Percentiles rank a stretch among this genome's conserved stretches.
These are phyloP conservation scores for Nemophila menziesii DNA, from an alignment of 257 asterid species.

Conservation along the genomic window DNA sequence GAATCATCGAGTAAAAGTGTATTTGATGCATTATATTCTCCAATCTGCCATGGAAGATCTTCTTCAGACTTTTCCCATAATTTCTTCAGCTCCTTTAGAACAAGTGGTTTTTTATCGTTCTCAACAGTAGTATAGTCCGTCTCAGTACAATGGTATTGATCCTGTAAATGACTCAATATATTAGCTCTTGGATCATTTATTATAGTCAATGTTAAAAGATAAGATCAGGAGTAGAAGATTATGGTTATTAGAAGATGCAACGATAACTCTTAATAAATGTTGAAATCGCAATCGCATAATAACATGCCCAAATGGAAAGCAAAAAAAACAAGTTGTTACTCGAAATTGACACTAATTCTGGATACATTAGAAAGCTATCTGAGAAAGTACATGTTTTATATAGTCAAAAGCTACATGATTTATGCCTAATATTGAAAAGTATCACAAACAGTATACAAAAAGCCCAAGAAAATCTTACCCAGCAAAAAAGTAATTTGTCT, in stretches of 20 bases:
- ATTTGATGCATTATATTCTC: constrained; percentile 62
- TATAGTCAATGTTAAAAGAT: too few species aligned
- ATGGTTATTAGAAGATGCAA: too few species aligned
- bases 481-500: constrained; percentile 51
- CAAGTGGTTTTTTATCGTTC: constrained; percentile 54
- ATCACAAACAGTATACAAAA: not conserved
- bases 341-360: not conserved
- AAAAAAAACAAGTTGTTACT: not conserved
- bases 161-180: constrained; percentile 32
- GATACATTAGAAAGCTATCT: not conserved
- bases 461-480: constrained; percentile 40
- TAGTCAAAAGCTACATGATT: not conserved
- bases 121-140: constrained; percentile 45
- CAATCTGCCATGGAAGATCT: constrained; percentile 74
- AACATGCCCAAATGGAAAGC: not conserved
- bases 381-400: not conserved
- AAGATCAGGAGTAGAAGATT: too few species aligned
- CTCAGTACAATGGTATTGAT: constrained; percentile 67
- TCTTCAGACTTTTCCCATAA: constrained; percentile 62
- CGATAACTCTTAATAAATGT: too few species aligned
- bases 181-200: too few species aligned
- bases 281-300: too few species aligned
- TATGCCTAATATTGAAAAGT: not conserved
- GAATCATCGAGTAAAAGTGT: constrained; percentile 81
- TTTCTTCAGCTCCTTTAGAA: constrained; percentile 58